phyloP scores from a whole-genome alignment of 2,329 filamentous ascomycete species.

The Fusarium pilosicola region DNA sequence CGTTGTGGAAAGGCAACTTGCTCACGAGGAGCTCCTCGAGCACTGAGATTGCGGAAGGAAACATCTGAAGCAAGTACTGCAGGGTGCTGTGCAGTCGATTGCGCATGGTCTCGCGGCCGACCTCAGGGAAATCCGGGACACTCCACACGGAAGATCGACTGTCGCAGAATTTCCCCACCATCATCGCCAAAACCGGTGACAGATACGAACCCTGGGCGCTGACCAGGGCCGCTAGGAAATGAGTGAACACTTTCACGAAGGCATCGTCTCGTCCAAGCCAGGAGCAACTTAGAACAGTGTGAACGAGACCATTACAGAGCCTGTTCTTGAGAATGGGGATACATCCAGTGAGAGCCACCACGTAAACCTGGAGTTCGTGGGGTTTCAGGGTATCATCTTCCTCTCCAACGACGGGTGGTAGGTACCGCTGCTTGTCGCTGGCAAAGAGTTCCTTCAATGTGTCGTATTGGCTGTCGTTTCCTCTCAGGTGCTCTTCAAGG shows the following conservation, averaged over 20 bases:
- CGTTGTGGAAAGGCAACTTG: conserved; percentile 81
- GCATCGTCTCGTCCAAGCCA: conserved; percentile 73
- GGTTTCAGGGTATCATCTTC: conserved; percentile 61
- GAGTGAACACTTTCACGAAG: conserved; percentile 74
- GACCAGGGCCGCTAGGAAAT: conserved; percentile 76
- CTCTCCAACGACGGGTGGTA: conserved; percentile 52
- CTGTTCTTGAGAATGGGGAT: conserved; percentile 68
- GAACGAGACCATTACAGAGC: conserved; percentile 68
- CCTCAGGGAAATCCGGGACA: conserved; percentile 64
- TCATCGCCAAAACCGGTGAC: conserved; percentile 77
- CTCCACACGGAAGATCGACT: conserved; percentile 57
- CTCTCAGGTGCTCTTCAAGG: conserved; percentile 65
- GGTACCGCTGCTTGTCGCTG: conserved; percentile 57
- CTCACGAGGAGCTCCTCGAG: conserved; percentile 73
- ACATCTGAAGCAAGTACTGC: conserved; percentile 79
- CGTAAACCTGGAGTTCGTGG: conserved; percentile 68
- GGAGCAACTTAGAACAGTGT: conserved; percentile 66
- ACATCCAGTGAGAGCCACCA: conserved; percentile 71
- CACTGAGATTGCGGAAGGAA: conserved; percentile 79
- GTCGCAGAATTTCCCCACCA: conserved; percentile 80
- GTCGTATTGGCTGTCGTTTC: conserved; percentile 69
- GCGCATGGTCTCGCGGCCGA: conserved; percentile 73
- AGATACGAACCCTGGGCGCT: conserved; percentile 86
- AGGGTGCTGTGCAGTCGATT: conserved; percentile 80
- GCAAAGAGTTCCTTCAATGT: conserved; percentile 68